Conservation (phyloP, 2,329 filamentous ascomycete genomes). For the Akanthomyces uredinophilus region DNA sequence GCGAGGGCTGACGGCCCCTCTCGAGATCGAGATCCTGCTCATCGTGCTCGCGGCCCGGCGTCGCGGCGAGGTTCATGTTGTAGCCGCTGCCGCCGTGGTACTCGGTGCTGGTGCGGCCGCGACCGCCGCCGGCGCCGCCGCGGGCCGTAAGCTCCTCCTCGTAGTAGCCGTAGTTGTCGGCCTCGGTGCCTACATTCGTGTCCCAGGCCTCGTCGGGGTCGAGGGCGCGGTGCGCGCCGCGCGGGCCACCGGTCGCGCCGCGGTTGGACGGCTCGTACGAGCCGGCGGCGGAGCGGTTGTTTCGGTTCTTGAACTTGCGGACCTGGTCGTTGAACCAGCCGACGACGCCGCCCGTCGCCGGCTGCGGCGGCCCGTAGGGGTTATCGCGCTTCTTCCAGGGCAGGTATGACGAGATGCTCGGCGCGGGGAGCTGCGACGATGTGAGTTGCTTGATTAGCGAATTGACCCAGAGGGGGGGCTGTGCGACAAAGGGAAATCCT, state of each 20-base stretch:
- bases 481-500: neutral
- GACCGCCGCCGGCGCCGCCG: neutral
- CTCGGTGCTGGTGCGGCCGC: conserved; percentile 28
- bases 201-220: conserved; percentile 89
- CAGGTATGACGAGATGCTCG: conserved; percentile 61
- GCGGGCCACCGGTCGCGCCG: conserved; percentile 34
- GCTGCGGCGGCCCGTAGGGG: conserved; percentile 45
- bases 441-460: neutral
- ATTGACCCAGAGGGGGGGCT: neutral
- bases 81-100: conserved; percentile 37
- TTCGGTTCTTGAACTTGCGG: conserved; percentile 58
- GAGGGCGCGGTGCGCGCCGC: conserved; percentile 59
- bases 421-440: conserved; percentile 57
- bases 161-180: conserved; percentile 60
- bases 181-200: conserved; percentile 68
- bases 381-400: conserved; percentile 57
- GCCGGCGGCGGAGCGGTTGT: conserved; percentile 61
- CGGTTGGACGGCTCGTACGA: conserved; percentile 59
- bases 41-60: conserved; percentile 28
- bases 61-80: conserved; percentile 43
- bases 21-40: conserved; percentile 21
- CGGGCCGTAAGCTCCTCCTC: conserved; percentile 60
- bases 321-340: conserved; percentile 70
- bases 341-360: conserved; percentile 57
- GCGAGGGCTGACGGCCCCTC: conserved; percentile 35